Conservation (phyloP, 805 yeast species). For the Ogataea dorogensis region DNA sequence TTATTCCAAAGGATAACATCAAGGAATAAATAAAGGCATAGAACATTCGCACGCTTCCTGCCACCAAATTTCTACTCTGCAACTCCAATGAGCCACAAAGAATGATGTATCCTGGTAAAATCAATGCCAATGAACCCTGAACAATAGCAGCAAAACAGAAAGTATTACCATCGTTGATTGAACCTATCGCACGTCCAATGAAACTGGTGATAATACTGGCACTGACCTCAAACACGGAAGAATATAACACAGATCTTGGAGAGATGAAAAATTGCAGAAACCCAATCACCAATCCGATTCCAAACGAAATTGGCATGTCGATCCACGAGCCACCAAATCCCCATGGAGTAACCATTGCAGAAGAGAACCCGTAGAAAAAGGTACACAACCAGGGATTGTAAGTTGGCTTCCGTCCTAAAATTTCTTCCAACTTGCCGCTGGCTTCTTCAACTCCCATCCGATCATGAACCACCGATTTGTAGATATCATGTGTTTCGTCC, state of each 20-base stretch:
- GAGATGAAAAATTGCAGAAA: conserved; percentile 75
- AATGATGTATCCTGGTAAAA: conserved; percentile 92
- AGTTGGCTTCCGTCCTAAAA: conserved; percentile 56
- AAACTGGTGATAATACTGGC: conserved; percentile 87
- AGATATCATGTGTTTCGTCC: conserved; percentile 77
- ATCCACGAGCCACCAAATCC: conserved; percentile 89
- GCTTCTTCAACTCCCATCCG: conserved; percentile 87
- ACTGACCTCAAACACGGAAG: conserved; percentile 90
- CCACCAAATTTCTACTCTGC: conserved; percentile 85
- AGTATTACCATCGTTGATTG: conserved; percentile 59
- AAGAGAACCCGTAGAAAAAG: conserved; percentile 73
- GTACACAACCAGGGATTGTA: conserved; percentile 80
- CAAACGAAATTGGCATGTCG: conserved; percentile 80
- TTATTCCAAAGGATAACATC: conserved; percentile 90
- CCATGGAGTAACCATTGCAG: conserved; percentile 80
- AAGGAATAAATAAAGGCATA: conserved; percentile 92
- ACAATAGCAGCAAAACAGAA: conserved; percentile 87
- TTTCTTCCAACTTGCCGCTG: conserved; percentile 61
- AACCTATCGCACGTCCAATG: conserved; percentile 85
- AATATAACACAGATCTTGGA: conserved; percentile 77
- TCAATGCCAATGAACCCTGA: conserved; percentile 87
- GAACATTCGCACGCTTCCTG: conserved; percentile 95
- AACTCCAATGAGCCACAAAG: conserved; percentile 88
- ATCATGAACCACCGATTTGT: conserved; percentile 90
- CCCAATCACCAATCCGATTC: conserved; percentile 81